Evolutionary conservation across 2,329 filamentous ascomycete genomes (phyloP).

Genomic region (Phyllosticta citrichinensis): DNA sequence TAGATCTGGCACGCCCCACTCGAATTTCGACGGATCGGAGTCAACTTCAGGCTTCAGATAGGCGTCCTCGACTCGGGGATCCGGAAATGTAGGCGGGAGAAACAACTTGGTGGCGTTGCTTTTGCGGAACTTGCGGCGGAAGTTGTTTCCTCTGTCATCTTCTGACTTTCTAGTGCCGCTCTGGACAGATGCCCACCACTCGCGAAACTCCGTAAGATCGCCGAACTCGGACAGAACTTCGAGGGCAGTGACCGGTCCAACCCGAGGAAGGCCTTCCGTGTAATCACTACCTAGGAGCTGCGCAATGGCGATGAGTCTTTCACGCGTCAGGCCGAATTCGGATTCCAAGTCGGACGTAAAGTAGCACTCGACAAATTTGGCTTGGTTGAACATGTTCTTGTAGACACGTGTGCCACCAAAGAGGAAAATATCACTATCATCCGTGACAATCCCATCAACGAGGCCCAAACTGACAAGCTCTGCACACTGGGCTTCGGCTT

Average conservation of each 20-base stretch:
- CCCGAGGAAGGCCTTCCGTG: conserved; percentile 79
- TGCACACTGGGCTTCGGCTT: conserved; percentile 95
- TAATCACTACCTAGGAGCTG: conserved; percentile 92
- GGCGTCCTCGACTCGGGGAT: conserved; percentile 64
- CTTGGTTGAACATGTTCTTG: conserved; percentile 99
- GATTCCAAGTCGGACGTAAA: conserved; percentile 72
- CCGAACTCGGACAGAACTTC: conserved; percentile 91
- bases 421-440: conserved; percentile 92
- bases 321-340: conserved; percentile 78
- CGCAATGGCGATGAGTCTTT: conserved; percentile 79
- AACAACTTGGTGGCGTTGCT: conserved; percentile 76
- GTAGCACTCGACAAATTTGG: conserved; percentile 97
- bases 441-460: conserved; percentile 95
- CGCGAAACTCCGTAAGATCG: conserved; percentile 62
- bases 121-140: conserved; percentile 79
- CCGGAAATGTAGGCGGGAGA: conserved; percentile 70
- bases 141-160: conserved; percentile 46
- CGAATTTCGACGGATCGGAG: conserved; percentile 63
- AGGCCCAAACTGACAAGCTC: conserved; percentile 77
- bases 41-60: conserved; percentile 87
- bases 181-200: conserved; percentile 82
- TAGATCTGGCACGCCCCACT: conserved; percentile 93
- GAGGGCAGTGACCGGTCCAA: conserved; percentile 88
- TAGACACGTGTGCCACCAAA: conserved; percentile 95
- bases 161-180: conserved; percentile 50